Conservation (phyloP, 805 yeast species). For the Wickerhamiella occidentalis region DNA sequence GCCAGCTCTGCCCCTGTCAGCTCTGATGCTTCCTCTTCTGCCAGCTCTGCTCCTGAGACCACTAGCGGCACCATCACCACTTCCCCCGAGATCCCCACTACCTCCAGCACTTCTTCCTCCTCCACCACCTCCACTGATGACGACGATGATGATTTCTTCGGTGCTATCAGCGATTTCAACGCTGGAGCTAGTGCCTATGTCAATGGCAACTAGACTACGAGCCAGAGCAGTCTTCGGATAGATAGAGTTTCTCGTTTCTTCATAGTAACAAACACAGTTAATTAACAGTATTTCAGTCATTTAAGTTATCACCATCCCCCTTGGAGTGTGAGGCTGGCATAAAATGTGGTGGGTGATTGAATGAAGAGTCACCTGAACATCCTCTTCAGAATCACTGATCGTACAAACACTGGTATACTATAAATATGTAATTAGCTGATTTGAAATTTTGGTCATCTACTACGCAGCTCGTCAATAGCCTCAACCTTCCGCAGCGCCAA, state of each 20-base stretch:
- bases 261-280: too few relatives aligned
- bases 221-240: too few relatives aligned
- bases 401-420: too few relatives aligned
- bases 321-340: too few relatives aligned
- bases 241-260: too few relatives aligned
- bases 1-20: background rate
- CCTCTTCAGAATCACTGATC: too few relatives aligned
- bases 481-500: constrained; percentile 78
- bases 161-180: background rate
- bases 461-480: constrained; percentile 46
- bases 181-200: background rate
- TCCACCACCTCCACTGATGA: background rate
- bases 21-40: background rate
- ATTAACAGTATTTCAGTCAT: too few relatives aligned
- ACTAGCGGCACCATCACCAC: too few relatives aligned
- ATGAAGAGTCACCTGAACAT: too few relatives aligned
- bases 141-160: background rate
- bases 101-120: background rate
- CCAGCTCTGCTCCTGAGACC: background rate
- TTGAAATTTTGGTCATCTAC: constrained; percentile 25
- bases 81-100: too few relatives aligned
- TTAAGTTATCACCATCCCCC: too few relatives aligned
- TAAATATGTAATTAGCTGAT: background rate
- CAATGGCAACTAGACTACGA: background rate
- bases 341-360: too few relatives aligned